Evolutionary conservation across 805 yeast genomes (phyloP).

Genomic region (Kregervanrija delftensis): DNA sequence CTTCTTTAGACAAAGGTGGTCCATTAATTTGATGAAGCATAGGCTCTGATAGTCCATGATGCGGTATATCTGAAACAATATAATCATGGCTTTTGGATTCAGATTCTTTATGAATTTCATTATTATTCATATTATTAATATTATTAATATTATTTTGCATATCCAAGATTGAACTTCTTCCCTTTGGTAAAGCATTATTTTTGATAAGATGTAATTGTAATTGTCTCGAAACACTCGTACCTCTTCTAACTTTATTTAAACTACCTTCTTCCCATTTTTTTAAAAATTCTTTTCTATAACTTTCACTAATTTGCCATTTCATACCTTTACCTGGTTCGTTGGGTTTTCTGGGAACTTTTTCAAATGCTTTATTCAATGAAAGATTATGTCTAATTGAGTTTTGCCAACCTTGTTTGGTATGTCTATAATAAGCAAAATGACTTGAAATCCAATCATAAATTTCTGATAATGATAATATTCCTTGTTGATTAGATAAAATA

Average conservation of each 20-base stretch:
- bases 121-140: background rate
- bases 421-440: constrained; percentile 87
- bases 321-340: constrained; percentile 98
- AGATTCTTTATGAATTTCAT: too few relatives aligned
- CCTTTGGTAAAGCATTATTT: constrained; percentile 46
- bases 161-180: constrained; percentile 16
- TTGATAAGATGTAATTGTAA: constrained; percentile 66
- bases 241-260: constrained; percentile 66
- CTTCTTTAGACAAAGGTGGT: too few relatives aligned
- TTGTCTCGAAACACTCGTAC: constrained; percentile 75
- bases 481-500: constrained; percentile 79
- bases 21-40: too few relatives aligned
- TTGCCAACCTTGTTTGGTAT: constrained; percentile 96
- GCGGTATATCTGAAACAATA: too few relatives aligned
- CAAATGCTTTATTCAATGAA: constrained; percentile 93
- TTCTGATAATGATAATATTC: constrained; percentile 82
- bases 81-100: too few relatives aligned
- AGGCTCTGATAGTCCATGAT: too few relatives aligned
- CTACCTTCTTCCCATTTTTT: constrained; percentile 74
- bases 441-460: constrained; percentile 86
- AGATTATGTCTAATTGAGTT: constrained; percentile 94
- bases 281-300: constrained; percentile 77
- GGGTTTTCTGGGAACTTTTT: constrained; percentile 91
- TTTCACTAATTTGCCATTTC: constrained; percentile 95
- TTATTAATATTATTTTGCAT: background rate